phyloP scores from a whole-genome alignment of 176 grass and related monocot genomes.

The Carex cristatella region DNA sequence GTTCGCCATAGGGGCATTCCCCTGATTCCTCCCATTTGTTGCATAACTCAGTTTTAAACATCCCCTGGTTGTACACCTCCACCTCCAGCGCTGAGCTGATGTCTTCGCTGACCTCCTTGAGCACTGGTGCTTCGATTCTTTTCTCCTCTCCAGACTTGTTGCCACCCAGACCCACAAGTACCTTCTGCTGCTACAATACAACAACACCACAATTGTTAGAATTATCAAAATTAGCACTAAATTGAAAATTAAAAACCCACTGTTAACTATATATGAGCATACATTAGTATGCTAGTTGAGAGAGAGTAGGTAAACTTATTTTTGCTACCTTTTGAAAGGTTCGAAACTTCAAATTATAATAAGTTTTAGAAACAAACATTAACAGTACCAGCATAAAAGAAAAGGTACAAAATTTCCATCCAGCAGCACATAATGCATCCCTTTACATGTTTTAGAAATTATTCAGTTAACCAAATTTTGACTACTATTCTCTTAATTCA shows the following conservation, averaged over 20 bases:
- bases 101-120: constrained; percentile 19
- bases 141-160: constrained; percentile 27
- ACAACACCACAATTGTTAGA: constrained; percentile 3
- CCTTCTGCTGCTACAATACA: constrained; percentile 39
- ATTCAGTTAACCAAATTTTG: background rate
- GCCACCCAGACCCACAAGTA: constrained; percentile 23
- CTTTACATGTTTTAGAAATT: background rate
- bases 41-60: constrained; percentile 99
- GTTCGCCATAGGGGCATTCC: constrained; percentile 66
- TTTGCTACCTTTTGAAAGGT: background rate
- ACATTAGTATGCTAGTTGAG: background rate
- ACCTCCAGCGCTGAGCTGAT: constrained; percentile 40
- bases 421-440: background rate
- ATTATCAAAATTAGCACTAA: background rate
- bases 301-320: background rate
- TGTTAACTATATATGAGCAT: background rate
- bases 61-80: constrained; percentile 96
- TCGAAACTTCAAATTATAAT: background rate
- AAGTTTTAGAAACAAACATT: background rate
- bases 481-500: background rate
- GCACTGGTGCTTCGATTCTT: constrained; percentile 10
- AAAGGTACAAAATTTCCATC: background rate
- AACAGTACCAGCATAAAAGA: background rate
- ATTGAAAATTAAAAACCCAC: background rate
- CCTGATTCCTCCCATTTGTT: constrained; percentile 99